phyloP scores from a whole-genome alignment of 768 basidiomycete genomes.

The Phlegmacium glaucopus region DNA sequence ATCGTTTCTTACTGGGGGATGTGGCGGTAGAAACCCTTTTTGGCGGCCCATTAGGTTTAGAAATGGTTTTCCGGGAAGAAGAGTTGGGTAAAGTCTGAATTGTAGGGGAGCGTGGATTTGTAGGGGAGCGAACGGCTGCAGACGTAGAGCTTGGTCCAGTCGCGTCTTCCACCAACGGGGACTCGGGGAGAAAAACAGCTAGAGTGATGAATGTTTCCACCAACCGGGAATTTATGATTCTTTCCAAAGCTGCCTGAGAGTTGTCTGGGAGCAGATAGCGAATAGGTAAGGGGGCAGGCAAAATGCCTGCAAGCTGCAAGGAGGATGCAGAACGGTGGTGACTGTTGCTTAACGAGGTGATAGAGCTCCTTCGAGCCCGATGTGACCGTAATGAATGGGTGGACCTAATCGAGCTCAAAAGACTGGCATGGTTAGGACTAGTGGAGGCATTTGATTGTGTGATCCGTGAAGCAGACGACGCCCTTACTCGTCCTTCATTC shows the following conservation, averaged over 20 bases:
- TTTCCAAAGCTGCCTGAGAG: slow-evolving; percentile 69
- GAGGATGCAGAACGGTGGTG: slow-evolving; percentile 19
- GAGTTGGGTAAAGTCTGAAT: too few relatives aligned
- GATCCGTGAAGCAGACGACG: slow-evolving; percentile 43
- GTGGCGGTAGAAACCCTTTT: too few relatives aligned
- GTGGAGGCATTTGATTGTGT: slow-evolving; percentile 27
- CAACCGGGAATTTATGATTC: slow-evolving; percentile 65
- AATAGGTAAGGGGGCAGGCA: slow-evolving; percentile 15
- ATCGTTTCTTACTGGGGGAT: too few relatives aligned
- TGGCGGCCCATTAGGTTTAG: too few relatives aligned
- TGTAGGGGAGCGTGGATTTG: not conserved
- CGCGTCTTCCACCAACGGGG: slow-evolving; percentile 2
- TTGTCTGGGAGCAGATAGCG: slow-evolving; percentile 46
- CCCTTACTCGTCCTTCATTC: slow-evolving; percentile 26
- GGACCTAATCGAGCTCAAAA: slow-evolving; percentile 20
- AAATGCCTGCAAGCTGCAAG: slow-evolving; percentile 6
- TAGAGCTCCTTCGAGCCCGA: slow-evolving; percentile 50
- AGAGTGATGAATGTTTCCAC: slow-evolving; percentile 77
- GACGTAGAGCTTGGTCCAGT: slow-evolving; percentile 3
- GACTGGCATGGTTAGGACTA: slow-evolving; percentile 12
- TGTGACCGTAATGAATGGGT: slow-evolving; percentile 33
- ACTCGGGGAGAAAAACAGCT: slow-evolving; percentile 29
- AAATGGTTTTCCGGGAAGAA: too few relatives aligned
- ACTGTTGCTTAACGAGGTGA: slow-evolving; percentile 42
- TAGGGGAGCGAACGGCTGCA: not conserved